These are phyloP conservation scores for Boletus vermiculosoides DNA, from an alignment of 768 basidiomycete genomes.

Conservation along the genomic window DNA sequence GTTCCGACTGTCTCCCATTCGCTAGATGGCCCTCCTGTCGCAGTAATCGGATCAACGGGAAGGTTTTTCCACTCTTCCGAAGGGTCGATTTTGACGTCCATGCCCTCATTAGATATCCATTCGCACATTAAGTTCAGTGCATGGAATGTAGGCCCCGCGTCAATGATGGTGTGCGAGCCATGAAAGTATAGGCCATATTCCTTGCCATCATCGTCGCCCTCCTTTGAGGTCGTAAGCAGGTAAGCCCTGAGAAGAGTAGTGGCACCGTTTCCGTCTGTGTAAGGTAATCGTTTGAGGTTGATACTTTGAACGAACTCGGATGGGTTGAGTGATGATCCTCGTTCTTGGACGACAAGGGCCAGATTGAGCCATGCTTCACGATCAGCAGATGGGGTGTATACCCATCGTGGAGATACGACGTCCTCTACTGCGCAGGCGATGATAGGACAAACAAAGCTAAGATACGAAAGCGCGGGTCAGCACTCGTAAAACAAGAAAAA, in stretches of 20 bases:
- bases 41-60: conserved; percentile 25
- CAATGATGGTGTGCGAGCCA: conserved; percentile 21
- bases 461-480: no score
- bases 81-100: conserved; percentile 9
- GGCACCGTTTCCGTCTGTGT: conserved; percentile 3
- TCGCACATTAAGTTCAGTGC: conserved; percentile 23
- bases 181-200: conserved; percentile 27
- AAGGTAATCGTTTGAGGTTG: conserved; percentile 20
- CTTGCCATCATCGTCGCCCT: not conserved
- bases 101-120: conserved; percentile 20
- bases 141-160: conserved; percentile 21
- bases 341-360: conserved; percentile 16
- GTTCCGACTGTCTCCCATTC: conserved; percentile 19
- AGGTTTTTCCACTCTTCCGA: conserved; percentile 27
- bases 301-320: conserved; percentile 17
- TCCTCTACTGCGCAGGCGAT: conserved; percentile 17
- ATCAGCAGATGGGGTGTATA: conserved; percentile 24
- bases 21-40: conserved; percentile 20
- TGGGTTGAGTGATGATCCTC: conserved; percentile 14
- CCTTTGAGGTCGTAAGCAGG: conserved; percentile 9
- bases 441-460: conserved; percentile 20
- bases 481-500: not conserved
- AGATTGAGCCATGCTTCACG: conserved; percentile 25
- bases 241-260: conserved; percentile 8
- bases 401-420: conserved; percentile 13